These are phyloP conservation scores for Nymphaea thermarum DNA, from an alignment of 164 flowering plant species.

Conservation along the genomic window DNA sequence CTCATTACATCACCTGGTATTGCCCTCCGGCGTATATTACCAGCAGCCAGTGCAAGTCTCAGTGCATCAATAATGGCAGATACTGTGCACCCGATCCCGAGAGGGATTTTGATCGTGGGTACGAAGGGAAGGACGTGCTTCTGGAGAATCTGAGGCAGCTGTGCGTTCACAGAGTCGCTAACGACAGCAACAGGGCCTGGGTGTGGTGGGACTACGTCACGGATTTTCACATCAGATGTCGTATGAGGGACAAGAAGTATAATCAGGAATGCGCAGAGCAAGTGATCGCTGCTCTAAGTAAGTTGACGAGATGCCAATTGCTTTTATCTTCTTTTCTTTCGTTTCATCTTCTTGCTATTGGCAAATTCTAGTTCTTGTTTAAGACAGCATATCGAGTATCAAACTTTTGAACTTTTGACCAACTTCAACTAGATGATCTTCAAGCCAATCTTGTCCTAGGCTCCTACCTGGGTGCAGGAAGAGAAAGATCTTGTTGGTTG, in stretches of 20 bases:
- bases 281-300: conserved; percentile 66
- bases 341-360: no score
- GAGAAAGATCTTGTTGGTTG: no score
- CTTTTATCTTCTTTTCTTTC: not conserved
- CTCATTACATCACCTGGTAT: conserved; percentile 93
- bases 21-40: conserved; percentile 56
- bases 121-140: conserved; percentile 82
- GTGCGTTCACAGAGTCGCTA: conserved; percentile 77
- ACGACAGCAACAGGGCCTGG: conserved; percentile 63
- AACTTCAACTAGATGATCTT: no score
- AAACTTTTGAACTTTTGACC: no score
- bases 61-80: conserved; percentile 84
- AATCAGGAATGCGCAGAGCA: conserved; percentile 71
- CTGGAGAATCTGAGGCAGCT: conserved; percentile 82
- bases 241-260: conserved; percentile 79
- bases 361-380: no score
- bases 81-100: conserved; percentile 97
- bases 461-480: no score
- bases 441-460: no score
- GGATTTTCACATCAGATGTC: conserved; percentile 83
- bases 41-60: conserved; percentile 76
- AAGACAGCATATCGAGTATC: no score
- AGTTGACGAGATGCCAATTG: conserved; percentile 1
- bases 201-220: conserved; percentile 97
- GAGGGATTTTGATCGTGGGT: conserved; percentile 61